A percentile compares a stretch with the other conserved stretches of the same genome.
Conservation (phyloP, 768 basidiomycete species). For the Lyophyllum shimeji region DNA sequence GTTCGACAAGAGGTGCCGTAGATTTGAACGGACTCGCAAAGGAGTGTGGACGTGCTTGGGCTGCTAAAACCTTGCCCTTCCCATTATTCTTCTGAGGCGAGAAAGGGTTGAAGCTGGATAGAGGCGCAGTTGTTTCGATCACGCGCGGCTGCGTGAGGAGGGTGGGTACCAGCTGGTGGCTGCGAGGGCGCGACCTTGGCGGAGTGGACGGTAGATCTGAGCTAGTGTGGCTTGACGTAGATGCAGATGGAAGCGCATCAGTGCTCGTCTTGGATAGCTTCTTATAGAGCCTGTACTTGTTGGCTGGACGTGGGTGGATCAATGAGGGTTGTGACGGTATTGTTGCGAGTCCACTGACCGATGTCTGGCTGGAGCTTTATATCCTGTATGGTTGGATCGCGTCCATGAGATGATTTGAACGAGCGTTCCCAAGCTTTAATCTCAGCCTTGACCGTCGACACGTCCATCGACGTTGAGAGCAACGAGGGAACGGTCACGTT, state of each 20-base stretch:
- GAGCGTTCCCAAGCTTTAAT: constrained; percentile 78
- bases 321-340: not conserved
- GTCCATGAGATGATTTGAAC: constrained; percentile 55
- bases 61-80: constrained; percentile 33
- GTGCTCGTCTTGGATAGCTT: constrained; percentile 54
- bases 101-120: constrained; percentile 71
- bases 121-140: constrained; percentile 49
- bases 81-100: constrained; percentile 71
- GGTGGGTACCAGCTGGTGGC: constrained; percentile 22
- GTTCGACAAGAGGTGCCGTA: constrained; percentile 35
- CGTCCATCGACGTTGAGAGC: constrained; percentile 34
- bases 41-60: constrained; percentile 36
- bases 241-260: constrained; percentile 13
- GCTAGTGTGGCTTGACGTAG: constrained; percentile 15
- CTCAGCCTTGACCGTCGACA: constrained; percentile 57
- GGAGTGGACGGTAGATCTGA: constrained; percentile 37
- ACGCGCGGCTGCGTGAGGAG: constrained; percentile 50
- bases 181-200: constrained; percentile 28
- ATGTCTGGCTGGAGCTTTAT: constrained; percentile 62
- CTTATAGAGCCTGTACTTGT: constrained; percentile 84
- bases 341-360: constrained; percentile 43
- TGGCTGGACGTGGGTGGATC: constrained; percentile 43
- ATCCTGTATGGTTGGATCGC: constrained; percentile 67
- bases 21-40: constrained; percentile 43
- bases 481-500: constrained; percentile 16